Base-by-base conservation (phyloP, 805 yeast genomes). In the Teunomyces lycoperdinae region DNA sequence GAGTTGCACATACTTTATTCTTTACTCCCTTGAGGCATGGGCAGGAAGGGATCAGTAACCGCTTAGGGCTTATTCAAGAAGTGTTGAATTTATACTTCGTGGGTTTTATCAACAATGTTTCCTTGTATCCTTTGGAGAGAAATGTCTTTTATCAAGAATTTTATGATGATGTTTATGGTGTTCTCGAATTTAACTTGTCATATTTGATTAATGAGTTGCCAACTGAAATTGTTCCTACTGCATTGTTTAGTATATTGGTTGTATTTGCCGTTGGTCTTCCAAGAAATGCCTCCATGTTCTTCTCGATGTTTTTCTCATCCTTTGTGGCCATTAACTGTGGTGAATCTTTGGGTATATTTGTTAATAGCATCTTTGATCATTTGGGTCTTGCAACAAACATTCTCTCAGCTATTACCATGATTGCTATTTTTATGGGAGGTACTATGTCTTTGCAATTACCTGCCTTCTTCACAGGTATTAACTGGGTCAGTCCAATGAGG, bases 391-490 rank as follows among this genome's bases (percentile, higher is more conserved):
- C 56, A 11, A 58, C 63, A 4, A 62, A 56, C 42, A 49, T 62
- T 7, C 50, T 62, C 43, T 39, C 56, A 1, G 55, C 49, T 35
- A n/a, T 56, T 6, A 52, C 61, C 34, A 50, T 55, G 28, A 43
- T 62, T 26, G 66, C 61, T 1, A 50, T 60, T 13, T 62, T 62
- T 48, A 62, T 62, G 67, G 66, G 62, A 5, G 67, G 67, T 3
- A 62, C 67, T 24, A 62, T 62, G 67, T 61, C 66, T 20, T 52
- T 62, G 45, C 61, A 62, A 16, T 58, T 62, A 64, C 66, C 66
- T 3, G 42, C 42, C 11, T 59, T 62, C 24, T 60, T 62, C 49
- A 46, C 48, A 36, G 66, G 58, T 3, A 50, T 58, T 54, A 62
- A 62, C 48, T 62, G 54, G 47, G 44, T 62, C 16, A 58, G 54